These are phyloP conservation scores for Aspergillus cejpii DNA, from an alignment of 2,329 filamentous ascomycete genomes.

Conservation along the genomic window DNA sequence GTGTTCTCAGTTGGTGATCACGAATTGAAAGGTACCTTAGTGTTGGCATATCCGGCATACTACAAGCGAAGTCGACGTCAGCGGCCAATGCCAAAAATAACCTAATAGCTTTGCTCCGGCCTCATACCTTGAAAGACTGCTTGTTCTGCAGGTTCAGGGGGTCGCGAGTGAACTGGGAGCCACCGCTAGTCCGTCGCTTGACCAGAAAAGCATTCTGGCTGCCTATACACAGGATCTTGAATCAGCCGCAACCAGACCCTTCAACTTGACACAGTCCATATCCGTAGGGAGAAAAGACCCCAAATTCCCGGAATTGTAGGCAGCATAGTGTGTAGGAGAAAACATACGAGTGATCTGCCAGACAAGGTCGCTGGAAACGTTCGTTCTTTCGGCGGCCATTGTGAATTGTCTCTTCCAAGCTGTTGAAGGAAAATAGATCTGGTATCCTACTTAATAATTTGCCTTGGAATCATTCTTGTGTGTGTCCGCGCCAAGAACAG, in stretches of 20 bases:
- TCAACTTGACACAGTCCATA: background rate
- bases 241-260: slow-evolving; percentile 11
- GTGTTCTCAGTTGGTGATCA: slow-evolving; percentile 1
- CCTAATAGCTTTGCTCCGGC: background rate
- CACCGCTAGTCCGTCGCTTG: slow-evolving; percentile 74
- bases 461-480: slow-evolving; percentile 19
- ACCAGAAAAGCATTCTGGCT: slow-evolving; percentile 84
- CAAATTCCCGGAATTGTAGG: background rate
- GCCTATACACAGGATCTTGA: slow-evolving; percentile 49
- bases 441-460: slow-evolving; percentile 12
- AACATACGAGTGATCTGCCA: slow-evolving; percentile 93
- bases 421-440: slow-evolving; percentile 21
- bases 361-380: slow-evolving; percentile 83
- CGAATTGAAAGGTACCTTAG: slow-evolving; percentile 61
- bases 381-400: slow-evolving; percentile 52
- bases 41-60: slow-evolving; percentile 89
- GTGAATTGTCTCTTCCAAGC: slow-evolving; percentile 24
- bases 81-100: slow-evolving; percentile 5
- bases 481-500: slow-evolving; percentile 27
- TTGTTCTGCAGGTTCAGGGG: slow-evolving; percentile 89
- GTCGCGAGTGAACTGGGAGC: slow-evolving; percentile 86
- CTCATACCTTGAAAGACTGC: slow-evolving; percentile 75
- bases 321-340: slow-evolving; percentile 9
- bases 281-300: background rate
- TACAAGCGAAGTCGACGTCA: slow-evolving; percentile 37